Evolutionary conservation across 139 green algal species (phyloP), one percentile per base, ranked within the genome.

Genomic region (Coelastrella sp.): DNA sequence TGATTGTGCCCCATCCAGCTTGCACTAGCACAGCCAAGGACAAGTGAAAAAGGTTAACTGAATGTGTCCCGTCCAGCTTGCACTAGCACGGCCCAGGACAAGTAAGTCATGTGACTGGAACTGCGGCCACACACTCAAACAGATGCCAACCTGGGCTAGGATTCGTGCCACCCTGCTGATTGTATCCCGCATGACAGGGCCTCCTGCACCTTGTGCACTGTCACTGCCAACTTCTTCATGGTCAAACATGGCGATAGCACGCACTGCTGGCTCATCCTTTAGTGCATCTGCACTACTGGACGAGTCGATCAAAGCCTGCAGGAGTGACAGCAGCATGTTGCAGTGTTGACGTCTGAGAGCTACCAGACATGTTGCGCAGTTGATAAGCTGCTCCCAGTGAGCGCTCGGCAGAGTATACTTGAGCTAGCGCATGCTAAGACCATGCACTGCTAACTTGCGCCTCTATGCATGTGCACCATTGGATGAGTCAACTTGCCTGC

Each of bases 211-310:
- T 92, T 97, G 93, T 68, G 85, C 85, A 47, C 64, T 87, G 80
- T 85, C 89, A 74, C 80, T 88, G 89, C 73, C 80, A 23, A 90
- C 97, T 90, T 99, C 98, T 92, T 99, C 98, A 90, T 99, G 96
- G 90, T 99, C 98, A 90, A 99, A 99, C 68, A 99, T 93, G 2
- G 97, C 97, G 0, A 99, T 83, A 47, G 96, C 93, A 4, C 96
- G 96, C 75, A 99, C 94, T 3, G 93, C 93, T 7, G 88, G 89
- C 93, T 98, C 97, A 10, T 96, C 90, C 23, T 87, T 92, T 66
- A 98, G 90, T 0, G 92, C 77, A 54, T 59, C 93, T 7, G 73
- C 65, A 58, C 66, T 85, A 17, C 47, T 68, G 23, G 77, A 93
- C 22, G 94, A 92, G 89, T 97, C 96, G 4, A 97, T 81, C 10